Conservation (phyloP, 331 rosid species). For the Quercus tomentella region DNA sequence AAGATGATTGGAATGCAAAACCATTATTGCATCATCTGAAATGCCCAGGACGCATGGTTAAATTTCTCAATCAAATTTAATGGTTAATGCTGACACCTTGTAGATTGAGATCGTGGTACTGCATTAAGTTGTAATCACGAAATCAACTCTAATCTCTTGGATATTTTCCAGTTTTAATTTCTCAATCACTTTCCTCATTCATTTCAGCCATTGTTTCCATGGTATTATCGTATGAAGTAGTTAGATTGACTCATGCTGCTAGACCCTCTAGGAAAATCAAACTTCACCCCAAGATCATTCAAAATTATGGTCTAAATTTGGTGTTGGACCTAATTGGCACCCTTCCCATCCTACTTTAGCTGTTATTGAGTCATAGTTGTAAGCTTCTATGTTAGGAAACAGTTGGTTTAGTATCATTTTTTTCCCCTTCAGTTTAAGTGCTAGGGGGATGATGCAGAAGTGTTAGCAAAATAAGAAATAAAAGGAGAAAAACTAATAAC, state of each 20-base stretch:
- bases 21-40: neutral
- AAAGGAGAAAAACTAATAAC: too few relatives aligned
- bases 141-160: neutral
- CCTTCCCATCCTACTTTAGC: too few relatives aligned
- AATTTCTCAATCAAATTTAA: neutral
- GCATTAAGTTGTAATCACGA: neutral
- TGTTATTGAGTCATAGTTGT: too few relatives aligned
- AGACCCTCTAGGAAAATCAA: too few relatives aligned
- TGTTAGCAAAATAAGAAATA: too few relatives aligned
- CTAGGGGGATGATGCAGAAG: neutral
- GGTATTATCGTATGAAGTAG: neutral
- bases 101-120: neutral
- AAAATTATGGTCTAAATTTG: too few relatives aligned
- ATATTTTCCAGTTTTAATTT: neutral
- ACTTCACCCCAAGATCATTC: too few relatives aligned
- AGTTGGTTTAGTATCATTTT: neutral
- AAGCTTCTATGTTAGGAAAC: too few relatives aligned
- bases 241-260: too few relatives aligned
- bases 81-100: neutral
- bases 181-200: neutral
- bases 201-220: neutral
- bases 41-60: neutral
- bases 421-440: neutral
- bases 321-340: too few relatives aligned
- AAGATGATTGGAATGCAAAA: neutral